phyloP scores from a whole-genome alignment of 2,329 filamentous ascomycete genomes.

The Hymenoscyphus infarciens region DNA sequence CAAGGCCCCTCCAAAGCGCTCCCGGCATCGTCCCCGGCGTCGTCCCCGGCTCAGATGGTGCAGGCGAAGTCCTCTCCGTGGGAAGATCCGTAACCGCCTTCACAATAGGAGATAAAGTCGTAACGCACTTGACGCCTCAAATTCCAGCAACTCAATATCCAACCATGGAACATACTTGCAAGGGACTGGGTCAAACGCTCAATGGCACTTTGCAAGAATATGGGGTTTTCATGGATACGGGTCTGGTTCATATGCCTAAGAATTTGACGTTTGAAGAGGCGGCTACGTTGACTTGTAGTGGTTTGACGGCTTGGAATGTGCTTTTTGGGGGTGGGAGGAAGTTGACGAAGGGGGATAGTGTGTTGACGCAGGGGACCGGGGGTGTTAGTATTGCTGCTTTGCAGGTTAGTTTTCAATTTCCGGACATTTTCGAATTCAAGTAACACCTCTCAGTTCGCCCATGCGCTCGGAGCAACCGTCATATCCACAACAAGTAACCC shows the following conservation, averaged over 20 bases:
- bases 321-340: conserved; percentile 46
- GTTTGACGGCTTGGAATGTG: conserved; percentile 55
- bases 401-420: conserved; percentile 11
- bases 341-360: conserved; percentile 36
- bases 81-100: conserved; percentile 55
- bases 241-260: conserved; percentile 56
- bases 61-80: conserved; percentile 47
- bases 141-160: conserved; percentile 50
- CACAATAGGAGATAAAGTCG: conserved; percentile 54
- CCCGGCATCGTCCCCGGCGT: conserved; percentile 34
- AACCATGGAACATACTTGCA: conserved; percentile 18
- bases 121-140: conserved; percentile 39
- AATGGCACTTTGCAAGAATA: conserved; percentile 47
- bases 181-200: conserved; percentile 33
- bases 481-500: conserved; percentile 41
- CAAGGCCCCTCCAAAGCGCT: background rate
- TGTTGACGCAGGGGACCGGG: conserved; percentile 43
- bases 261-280: conserved; percentile 46
- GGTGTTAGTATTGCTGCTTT: conserved; percentile 40
- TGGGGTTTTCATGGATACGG: conserved; percentile 50
- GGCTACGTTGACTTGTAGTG: conserved; percentile 50
- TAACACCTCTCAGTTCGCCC: conserved; percentile 36
- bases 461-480: conserved; percentile 40
- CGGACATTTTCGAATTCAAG: background rate
- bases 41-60: conserved; percentile 40